phyloP scores from a whole-genome alignment of 2,329 filamentous ascomycete genomes.

The Xylariaceae sp. region DNA sequence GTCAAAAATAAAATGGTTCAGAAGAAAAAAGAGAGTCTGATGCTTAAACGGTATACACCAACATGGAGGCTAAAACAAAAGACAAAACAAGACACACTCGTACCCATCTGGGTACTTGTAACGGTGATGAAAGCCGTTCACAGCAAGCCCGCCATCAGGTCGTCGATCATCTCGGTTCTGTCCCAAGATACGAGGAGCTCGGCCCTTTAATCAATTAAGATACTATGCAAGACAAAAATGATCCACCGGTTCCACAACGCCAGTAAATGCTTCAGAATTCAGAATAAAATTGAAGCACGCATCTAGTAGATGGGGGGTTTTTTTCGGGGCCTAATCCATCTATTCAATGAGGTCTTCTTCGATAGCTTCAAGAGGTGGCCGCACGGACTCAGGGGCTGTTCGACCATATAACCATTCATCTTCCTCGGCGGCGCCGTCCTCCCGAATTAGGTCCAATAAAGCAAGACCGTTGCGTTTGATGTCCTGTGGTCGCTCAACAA shows the following conservation, averaged over 20 bases:
- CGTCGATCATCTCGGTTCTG: conserved; percentile 17
- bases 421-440: conserved; percentile 53
- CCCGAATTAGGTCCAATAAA: conserved; percentile 58
- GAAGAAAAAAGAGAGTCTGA: conserved; percentile 4
- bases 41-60: conserved; percentile 8
- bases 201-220: conserved; percentile 14
- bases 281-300: conserved; percentile 3
- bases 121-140: conserved; percentile 3
- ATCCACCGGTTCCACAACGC: conserved; percentile 23
- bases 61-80: conserved; percentile 7
- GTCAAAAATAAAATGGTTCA: conserved; percentile 4
- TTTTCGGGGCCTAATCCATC: conserved; percentile 4
- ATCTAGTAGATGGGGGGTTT: conserved; percentile 6
- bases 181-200: background rate
- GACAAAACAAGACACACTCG: conserved; percentile 10
- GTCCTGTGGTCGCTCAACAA: conserved; percentile 52
- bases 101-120: conserved; percentile 5
- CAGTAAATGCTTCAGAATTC: conserved; percentile 27
- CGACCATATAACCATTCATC: conserved; percentile 60
- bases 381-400: conserved; percentile 48
- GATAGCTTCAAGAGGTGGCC: conserved; percentile 44
- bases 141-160: conserved; percentile 3
- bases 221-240: conserved; percentile 18
- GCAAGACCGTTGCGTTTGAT: conserved; percentile 60
- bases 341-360: conserved; percentile 47